Conservation (phyloP, 1,284 basidiomycete species). For the Trametes sp. region DNA sequence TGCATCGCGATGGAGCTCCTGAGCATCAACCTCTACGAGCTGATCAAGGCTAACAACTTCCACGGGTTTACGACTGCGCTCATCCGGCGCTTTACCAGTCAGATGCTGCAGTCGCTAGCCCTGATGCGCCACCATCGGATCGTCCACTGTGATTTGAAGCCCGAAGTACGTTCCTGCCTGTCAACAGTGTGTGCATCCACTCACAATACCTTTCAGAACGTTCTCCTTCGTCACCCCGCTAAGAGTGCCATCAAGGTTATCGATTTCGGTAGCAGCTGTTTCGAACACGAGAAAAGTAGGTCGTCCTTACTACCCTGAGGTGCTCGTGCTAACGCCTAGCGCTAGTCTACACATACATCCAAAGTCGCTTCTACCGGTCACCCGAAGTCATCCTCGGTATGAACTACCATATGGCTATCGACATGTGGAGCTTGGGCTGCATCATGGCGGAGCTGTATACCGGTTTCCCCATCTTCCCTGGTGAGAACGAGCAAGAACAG, state of each 20-base stretch:
- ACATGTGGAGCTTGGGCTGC: constrained; percentile 98
- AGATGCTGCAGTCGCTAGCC: constrained; percentile 91
- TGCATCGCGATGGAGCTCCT: constrained; percentile 99
- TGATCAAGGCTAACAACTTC: constrained; percentile 99
- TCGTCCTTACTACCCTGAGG: constrained; percentile 21
- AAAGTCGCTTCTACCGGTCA: constrained; percentile 97
- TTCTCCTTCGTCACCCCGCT: constrained; percentile 91
- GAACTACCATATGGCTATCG: constrained; percentile 96
- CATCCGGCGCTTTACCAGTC: constrained; percentile 95
- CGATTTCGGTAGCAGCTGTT: constrained; percentile 98
- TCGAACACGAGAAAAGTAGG: constrained; percentile 98
- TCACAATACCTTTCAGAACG: constrained; percentile 68
- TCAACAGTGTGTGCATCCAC: not conserved
- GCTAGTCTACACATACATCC: constrained; percentile 96
- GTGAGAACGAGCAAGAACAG: constrained; percentile 99
- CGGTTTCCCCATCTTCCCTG: constrained; percentile 99
- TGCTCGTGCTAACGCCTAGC: constrained; percentile 27
- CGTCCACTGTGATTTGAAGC: constrained; percentile 99
- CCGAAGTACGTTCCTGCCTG: constrained; percentile 70
- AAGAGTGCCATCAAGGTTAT: constrained; percentile 99
- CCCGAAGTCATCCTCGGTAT: constrained; percentile 93
- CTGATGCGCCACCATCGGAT: constrained; percentile 97
- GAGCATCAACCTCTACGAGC: constrained; percentile 98
- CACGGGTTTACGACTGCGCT: constrained; percentile 95
- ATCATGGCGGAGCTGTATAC: constrained; percentile 98